phyloP scores from a whole-genome alignment of 164 flowering plant genomes.

The Stephania japonica region DNA sequence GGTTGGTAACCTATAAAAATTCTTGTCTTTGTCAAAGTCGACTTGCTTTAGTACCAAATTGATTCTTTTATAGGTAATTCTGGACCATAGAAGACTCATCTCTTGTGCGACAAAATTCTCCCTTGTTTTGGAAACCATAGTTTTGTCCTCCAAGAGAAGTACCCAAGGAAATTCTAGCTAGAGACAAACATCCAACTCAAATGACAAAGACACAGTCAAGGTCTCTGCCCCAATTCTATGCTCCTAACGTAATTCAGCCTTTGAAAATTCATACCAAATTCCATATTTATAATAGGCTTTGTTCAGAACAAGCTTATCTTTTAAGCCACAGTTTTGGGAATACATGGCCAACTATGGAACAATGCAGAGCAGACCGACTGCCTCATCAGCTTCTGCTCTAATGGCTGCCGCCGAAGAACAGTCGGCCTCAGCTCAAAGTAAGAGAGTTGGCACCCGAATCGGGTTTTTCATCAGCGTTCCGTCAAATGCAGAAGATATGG shows the following conservation, averaged over 20 bases:
- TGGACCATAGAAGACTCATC: not conserved
- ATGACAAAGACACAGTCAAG: not conserved
- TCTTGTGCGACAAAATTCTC: not conserved
- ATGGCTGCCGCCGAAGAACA: not conserved
- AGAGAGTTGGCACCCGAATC: not conserved
- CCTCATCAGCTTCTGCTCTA: constrained; percentile 5
- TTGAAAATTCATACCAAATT: not conserved
- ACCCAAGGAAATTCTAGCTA: not conserved
- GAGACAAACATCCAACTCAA: not conserved
- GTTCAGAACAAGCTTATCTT: not conserved
- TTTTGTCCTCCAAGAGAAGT: not conserved
- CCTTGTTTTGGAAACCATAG: not conserved
- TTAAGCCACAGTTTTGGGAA: not conserved
- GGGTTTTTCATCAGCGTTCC: constrained; percentile 15
- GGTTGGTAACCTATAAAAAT: too few relatives aligned
- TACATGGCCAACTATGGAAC: constrained; percentile 16
- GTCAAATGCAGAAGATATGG: constrained; percentile 15
- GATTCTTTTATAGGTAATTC: not conserved
- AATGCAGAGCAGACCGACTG: constrained; percentile 5
- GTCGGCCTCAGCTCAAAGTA: not conserved
- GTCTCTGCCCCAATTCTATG: not conserved
- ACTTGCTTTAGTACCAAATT: not conserved
- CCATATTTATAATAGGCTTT: not conserved
- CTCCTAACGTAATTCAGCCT: not conserved
- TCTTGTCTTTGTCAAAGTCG: not conserved